Evolutionary conservation across 1,284 basidiomycete species (phyloP).

Genomic region (Tylopilus orsonianus): DNA sequence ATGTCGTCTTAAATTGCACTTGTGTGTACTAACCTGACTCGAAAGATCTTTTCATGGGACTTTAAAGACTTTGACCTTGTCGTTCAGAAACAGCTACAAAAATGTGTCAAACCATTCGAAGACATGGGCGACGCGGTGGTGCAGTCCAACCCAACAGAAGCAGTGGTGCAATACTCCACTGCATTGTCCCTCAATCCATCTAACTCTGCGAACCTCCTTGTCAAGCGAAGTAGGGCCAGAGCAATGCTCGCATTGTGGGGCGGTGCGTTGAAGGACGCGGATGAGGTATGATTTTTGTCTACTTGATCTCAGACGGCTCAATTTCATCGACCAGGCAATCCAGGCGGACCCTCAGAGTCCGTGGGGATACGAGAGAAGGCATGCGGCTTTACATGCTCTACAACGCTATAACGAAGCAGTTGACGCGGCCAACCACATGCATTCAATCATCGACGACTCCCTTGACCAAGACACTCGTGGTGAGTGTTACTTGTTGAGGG

Average conservation of each 20-base stretch:
- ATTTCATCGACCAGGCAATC: background rate
- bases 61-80: background rate
- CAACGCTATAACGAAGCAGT: constrained; percentile 8
- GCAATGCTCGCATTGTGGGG: background rate
- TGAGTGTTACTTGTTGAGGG: background rate
- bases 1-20: background rate
- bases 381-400: background rate
- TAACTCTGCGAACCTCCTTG: constrained; percentile 1
- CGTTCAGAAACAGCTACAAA: background rate
- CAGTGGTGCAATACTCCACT: background rate
- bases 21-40: background rate
- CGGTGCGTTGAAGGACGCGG: constrained; percentile 1
- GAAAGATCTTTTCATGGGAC: constrained; percentile 5
- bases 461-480: background rate
- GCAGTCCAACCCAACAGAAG: background rate
- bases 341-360: background rate
- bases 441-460: constrained; percentile 1
- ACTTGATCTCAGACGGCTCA: background rate
- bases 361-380: constrained; percentile 5
- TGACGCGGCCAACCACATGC: background rate
- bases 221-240: constrained; percentile 11
- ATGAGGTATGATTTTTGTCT: background rate
- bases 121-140: background rate
- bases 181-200: constrained; percentile 2
- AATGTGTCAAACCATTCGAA: background rate